Conservation (phyloP, 192 early-diverging fungal species). For the Allomyces javanicus region DNA sequence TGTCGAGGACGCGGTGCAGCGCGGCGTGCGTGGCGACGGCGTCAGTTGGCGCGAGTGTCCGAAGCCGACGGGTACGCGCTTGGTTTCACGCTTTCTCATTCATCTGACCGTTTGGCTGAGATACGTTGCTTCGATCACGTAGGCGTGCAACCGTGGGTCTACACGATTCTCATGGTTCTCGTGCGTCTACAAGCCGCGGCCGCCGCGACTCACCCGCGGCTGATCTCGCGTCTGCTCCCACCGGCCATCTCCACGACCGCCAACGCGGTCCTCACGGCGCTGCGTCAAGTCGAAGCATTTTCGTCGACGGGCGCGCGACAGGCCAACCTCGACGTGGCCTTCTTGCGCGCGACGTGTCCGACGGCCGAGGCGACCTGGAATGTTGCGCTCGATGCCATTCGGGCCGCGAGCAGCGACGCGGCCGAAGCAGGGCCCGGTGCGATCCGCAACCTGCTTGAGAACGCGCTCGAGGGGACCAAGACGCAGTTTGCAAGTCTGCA, state of each 20-base stretch:
- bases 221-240: background rate
- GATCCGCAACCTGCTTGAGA: too few species aligned
- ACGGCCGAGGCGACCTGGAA: too few species aligned
- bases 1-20: background rate
- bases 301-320: too few species aligned
- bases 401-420: too few species aligned
- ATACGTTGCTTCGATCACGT: background rate
- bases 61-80: background rate
- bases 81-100: background rate
- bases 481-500: too few species aligned
- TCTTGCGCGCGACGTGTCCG: too few species aligned
- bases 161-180: background rate
- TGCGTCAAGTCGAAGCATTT: too few species aligned
- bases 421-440: too few species aligned
- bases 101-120: background rate
- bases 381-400: too few species aligned
- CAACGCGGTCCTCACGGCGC: background rate
- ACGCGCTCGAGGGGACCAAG: too few species aligned
- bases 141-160: background rate
- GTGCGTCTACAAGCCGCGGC: background rate
- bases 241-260: background rate
- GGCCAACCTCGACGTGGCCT: too few species aligned
- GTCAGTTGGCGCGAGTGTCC: background rate
- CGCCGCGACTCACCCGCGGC: background rate
- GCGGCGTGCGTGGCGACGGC: background rate